Evolutionary conservation across 441 rosid genomes (phyloP).

Genomic region (Arabidopsis hybrid): DNA sequence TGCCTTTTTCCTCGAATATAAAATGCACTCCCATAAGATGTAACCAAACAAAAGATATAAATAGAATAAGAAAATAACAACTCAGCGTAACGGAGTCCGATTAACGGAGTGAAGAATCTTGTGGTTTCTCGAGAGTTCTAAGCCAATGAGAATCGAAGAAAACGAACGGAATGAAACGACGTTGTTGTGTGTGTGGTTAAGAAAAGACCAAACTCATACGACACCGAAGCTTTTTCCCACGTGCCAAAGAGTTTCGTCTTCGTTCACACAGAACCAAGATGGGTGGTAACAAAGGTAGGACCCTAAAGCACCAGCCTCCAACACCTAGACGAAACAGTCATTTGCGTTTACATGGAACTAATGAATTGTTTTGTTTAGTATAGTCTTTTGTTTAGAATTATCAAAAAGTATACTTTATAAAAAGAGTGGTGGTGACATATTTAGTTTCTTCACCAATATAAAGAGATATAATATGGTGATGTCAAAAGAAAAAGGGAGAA

Average conservation of each 20-base stretch:
- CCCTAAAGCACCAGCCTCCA: constrained; percentile 12
- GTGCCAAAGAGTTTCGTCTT: constrained; percentile 35
- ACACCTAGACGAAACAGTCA: constrained; percentile 21
- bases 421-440: neutral
- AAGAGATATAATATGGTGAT: neutral
- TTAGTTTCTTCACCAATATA: neutral
- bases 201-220: constrained; percentile 36
- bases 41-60: neutral
- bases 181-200: neutral
- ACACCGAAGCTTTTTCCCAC: constrained; percentile 39
- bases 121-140: neutral
- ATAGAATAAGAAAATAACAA: constrained; percentile 23
- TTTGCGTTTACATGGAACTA: neutral
- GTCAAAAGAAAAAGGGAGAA: neutral
- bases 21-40: constrained; percentile 7
- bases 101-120: constrained; percentile 46
- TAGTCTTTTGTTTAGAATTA: neutral
- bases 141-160: constrained; percentile 24
- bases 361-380: neutral
- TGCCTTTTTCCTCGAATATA: constrained; percentile 20
- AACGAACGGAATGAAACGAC: neutral
- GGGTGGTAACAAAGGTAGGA: constrained; percentile 30
- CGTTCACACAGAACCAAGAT: constrained; percentile 30
- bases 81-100: constrained; percentile 24
- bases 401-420: neutral